These are phyloP conservation scores for Penicillium sp. DNA, from an alignment of 2,329 filamentous ascomycete species.

Conservation along the genomic window DNA sequence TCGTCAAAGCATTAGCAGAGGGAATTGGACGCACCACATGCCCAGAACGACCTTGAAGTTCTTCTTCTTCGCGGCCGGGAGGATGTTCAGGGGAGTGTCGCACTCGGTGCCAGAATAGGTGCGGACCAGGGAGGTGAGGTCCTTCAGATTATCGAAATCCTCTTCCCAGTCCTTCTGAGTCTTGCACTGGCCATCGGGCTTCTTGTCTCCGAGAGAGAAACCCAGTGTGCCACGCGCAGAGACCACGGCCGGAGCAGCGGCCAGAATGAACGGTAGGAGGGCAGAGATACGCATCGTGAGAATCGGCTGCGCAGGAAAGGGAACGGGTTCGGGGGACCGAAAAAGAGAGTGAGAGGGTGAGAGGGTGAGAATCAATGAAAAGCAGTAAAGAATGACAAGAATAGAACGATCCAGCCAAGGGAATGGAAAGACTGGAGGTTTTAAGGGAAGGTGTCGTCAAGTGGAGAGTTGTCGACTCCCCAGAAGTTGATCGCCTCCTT, in stretches of 20 bases:
- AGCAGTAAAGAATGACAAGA: slow-evolving; percentile 3
- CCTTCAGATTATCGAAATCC: slow-evolving; percentile 58
- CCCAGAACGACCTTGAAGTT: slow-evolving; percentile 64
- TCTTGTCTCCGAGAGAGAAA: slow-evolving; percentile 62
- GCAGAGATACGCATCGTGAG: slow-evolving; percentile 43
- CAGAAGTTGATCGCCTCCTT: too few species aligned
- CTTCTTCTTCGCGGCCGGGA: slow-evolving; percentile 60
- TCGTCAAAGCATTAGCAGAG: not conserved
- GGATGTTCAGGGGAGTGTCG: slow-evolving; percentile 55
- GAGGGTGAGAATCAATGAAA: slow-evolving; percentile 4
- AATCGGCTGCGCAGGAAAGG: too few species aligned
- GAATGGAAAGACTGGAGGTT: not conserved
- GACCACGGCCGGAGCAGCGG: slow-evolving; percentile 45
- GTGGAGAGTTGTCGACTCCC: not conserved
- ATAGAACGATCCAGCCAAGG: slow-evolving; percentile 1
- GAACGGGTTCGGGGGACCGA: too few species aligned
- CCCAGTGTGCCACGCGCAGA: slow-evolving; percentile 54
- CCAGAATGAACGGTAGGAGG: slow-evolving; percentile 39
- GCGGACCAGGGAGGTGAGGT: slow-evolving; percentile 53
- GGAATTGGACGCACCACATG: slow-evolving; percentile 52
- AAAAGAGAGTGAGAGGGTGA: slow-evolving; percentile 1
- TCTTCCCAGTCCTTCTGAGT: slow-evolving; percentile 55
- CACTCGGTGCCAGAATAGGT: slow-evolving; percentile 64
- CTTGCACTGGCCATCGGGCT: slow-evolving; percentile 58
- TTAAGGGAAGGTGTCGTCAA: too few species aligned